phyloP scores from a whole-genome alignment of 2,329 filamentous ascomycete genomes.

The Dothistroma septosporum region DNA sequence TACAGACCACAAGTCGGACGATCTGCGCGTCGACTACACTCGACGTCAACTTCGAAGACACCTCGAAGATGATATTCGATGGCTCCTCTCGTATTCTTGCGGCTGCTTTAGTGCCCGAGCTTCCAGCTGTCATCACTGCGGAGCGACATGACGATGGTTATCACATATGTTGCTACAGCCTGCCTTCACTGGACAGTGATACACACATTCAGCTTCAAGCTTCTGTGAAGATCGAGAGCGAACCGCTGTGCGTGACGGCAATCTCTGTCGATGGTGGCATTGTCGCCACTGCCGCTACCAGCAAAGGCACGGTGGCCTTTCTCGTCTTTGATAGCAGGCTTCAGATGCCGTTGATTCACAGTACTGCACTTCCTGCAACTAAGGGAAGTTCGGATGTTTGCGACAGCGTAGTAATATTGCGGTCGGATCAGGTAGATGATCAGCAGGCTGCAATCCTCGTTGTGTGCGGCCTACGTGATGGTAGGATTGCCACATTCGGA shows the following conservation, averaged over 20 bases:
- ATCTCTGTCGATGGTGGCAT: constrained; percentile 2
- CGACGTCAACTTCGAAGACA: constrained; percentile 30
- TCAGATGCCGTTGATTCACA: constrained; percentile 3
- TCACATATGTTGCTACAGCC: constrained; percentile 11
- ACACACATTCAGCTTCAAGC: constrained; percentile 1
- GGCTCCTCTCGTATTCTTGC: constrained; percentile 21
- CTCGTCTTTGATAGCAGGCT: constrained; percentile 4
- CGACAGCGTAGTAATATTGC: constrained; percentile 26
- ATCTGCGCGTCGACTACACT: constrained; percentile 23
- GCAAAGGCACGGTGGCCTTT: constrained; percentile 13
- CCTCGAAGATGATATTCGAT: constrained; percentile 9
- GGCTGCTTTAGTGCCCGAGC: constrained; percentile 21
- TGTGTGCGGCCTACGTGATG: constrained; percentile 31
- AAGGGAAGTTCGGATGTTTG: constrained; percentile 17
- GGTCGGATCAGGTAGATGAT: background rate
- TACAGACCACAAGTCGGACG: constrained; percentile 29
- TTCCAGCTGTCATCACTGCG: constrained; percentile 18
- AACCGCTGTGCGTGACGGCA: constrained; percentile 19
- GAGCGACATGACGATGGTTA: constrained; percentile 11
- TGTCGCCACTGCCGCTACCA: constrained; percentile 14
- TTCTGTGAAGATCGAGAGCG: constrained; percentile 1
- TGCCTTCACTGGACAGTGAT: constrained; percentile 9
- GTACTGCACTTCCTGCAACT: constrained; percentile 3
- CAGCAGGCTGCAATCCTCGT: constrained; percentile 11
- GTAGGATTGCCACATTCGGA: constrained; percentile 21